A percentile compares a stretch with the other conserved stretches of the same genome.
Conservation (phyloP, 1,139 yeast species). For the Eremothecium sinecaudum region DNA sequence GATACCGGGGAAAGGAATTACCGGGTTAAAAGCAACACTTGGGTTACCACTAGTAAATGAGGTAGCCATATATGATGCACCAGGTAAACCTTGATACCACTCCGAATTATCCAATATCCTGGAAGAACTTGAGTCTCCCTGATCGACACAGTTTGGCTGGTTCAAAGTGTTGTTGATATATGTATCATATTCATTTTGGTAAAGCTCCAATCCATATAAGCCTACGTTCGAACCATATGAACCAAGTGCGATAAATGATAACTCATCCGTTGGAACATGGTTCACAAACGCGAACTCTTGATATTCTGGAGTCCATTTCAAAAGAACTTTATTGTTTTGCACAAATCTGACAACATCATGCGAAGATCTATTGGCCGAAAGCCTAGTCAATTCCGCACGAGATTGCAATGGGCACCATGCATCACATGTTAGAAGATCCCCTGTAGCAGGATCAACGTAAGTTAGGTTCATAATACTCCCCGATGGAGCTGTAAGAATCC, state of each 20-base stretch:
- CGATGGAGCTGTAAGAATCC: conserved; percentile 70
- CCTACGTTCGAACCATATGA: conserved; percentile 66
- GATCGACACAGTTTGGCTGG: conserved; percentile 47
- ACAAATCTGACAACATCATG: conserved; percentile 15
- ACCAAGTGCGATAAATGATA: conserved; percentile 58
- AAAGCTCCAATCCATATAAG: conserved; percentile 64
- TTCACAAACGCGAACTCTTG: conserved; percentile 82
- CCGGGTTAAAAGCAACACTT: conserved; percentile 54
- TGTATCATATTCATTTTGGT: conserved; percentile 50
- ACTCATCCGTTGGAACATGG: conserved; percentile 47
- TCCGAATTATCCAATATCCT: conserved; percentile 23
- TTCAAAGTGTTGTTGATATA: conserved; percentile 73
- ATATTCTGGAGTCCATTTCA: conserved; percentile 40
- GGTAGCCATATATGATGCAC: conserved; percentile 32
- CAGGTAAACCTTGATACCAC: conserved; percentile 24
- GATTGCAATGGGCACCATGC: conserved; percentile 71
- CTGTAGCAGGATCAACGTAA: conserved; percentile 65
- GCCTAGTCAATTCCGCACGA: conserved; percentile 24
- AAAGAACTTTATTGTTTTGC: conserved; percentile 24
- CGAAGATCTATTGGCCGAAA: conserved; percentile 14
- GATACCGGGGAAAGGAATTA: conserved; percentile 62
- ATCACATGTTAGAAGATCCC: conserved; percentile 55
- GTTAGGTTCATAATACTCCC: conserved; percentile 88
- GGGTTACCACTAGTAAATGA: conserved; percentile 26
- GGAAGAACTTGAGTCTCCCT: conserved; percentile 31